phyloP scores from a whole-genome alignment of 805 yeast genomes.

The Kuraishia floccosa region DNA sequence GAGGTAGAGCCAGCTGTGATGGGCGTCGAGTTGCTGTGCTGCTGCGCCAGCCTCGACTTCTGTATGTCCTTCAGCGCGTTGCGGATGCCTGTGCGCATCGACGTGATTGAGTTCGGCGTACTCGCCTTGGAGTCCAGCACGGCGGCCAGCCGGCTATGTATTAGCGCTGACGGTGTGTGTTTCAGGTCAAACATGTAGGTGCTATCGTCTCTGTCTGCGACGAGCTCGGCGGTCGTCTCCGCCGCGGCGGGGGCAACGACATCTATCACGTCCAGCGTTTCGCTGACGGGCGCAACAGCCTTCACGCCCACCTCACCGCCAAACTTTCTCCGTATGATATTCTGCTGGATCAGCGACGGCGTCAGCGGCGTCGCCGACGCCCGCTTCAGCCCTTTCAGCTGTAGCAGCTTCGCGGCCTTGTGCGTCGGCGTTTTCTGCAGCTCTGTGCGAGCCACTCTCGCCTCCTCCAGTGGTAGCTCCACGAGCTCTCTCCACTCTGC shows the following conservation, averaged over 20 bases:
- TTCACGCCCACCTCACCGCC: neutral
- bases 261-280: no score
- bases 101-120: neutral
- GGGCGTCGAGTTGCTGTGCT: neutral
- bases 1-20: neutral
- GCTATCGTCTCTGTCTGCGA: neutral
- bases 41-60: neutral
- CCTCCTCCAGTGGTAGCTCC: conserved; percentile 1
- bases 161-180: neutral
- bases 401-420: no score
- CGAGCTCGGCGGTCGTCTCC: neutral
- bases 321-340: conserved; percentile 12
- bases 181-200: neutral
- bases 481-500: neutral
- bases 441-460: no score
- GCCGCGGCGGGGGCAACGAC: neutral
- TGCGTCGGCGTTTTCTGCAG: no score
- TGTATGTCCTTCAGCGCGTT: neutral
- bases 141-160: neutral
- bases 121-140: neutral
- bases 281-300: neutral
- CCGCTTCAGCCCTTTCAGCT: conserved; percentile 10
- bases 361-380: conserved; percentile 21
- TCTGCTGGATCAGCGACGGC: conserved; percentile 13
- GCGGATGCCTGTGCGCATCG: conserved; percentile 1